Evolutionary conservation across 2,329 filamentous ascomycete species (phyloP), one percentile per base, ranked within the genome.

Genomic region (Uncinocarpus reesii): DNA sequence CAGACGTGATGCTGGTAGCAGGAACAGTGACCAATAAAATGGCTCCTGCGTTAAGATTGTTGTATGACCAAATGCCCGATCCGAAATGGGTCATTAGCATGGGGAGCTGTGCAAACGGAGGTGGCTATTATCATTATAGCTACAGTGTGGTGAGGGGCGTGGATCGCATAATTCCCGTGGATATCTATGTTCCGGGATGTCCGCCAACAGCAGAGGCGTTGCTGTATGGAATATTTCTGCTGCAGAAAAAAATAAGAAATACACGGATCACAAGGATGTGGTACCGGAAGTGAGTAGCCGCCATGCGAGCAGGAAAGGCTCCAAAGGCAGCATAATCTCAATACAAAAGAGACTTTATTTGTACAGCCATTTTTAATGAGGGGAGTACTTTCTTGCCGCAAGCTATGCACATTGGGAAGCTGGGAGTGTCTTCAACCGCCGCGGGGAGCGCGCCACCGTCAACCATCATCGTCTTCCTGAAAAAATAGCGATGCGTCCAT

Each of bases 21-120:
- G 88, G 88, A 51, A 95, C 88, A 24, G 77, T 95, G 53, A 93
- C 86, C 58, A 95, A 95, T 76, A 95, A 95, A 75, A 95, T 95
- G 88, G 87, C 86, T 1, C 86, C 88, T 1, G 88, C 88, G 28
- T 72, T 95, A 62, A 77, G 88, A 66, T 86, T 92, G 70, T 83
- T 93, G 53, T 95, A 95, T 71, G 88, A 95, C 67, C 88, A 94
- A 74, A 94, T 94, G 87, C 86, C 87, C 24, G 87, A 94, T 26
- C 87, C 87, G 15, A 77, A 84, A 62, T 94, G 86, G 86, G 86
- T 90, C 18, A 77, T 84, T 60, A 85, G 80, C 58, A 90, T 90
- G 85, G 85, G 85, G 10, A 85, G 80, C 60, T 90, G 85, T 65
- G 85, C 85, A 52, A 89, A 89, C 66, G 85, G 85, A 44, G 85